phyloP scores from a whole-genome alignment of 176 grass and related monocot genomes.

The Triticum timopheevii region DNA sequence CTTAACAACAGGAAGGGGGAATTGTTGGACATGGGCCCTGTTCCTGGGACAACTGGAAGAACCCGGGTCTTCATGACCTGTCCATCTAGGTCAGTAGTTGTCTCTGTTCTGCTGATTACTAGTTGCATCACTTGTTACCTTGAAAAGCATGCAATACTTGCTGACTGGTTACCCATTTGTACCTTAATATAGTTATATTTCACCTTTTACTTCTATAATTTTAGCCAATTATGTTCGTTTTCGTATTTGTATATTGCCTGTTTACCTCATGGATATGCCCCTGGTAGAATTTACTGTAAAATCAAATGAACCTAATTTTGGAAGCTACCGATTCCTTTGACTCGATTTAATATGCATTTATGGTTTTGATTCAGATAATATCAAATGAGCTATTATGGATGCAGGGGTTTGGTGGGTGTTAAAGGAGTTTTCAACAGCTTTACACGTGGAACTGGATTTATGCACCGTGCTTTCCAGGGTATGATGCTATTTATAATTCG shows the following conservation, averaged over 20 bases:
- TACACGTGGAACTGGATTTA: slow-evolving; percentile 99
- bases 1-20: slow-evolving; percentile 88
- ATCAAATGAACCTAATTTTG: slow-evolving; percentile 3
- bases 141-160: neutral
- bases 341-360: slow-evolving; percentile 5
- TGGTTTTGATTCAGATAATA: slow-evolving; percentile 12
- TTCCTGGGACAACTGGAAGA: slow-evolving; percentile 74
- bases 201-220: neutral
- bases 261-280: neutral
- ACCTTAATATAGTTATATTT: slow-evolving; percentile 8
- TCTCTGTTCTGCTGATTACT: slow-evolving; percentile 6
- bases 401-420: slow-evolving; percentile 94
- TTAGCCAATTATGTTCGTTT: neutral
- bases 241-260: neutral
- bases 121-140: neutral
- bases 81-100: slow-evolving; percentile 74
- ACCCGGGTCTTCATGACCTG: slow-evolving; percentile 87
- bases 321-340: neutral
- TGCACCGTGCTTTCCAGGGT: slow-evolving; percentile 97
- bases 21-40: slow-evolving; percentile 94
- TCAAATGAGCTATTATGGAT: slow-evolving; percentile 41
- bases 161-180: neutral
- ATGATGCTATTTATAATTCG: slow-evolving; percentile 42
- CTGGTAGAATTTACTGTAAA: slow-evolving; percentile 4
- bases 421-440: slow-evolving; percentile 95